Base-by-base conservation (phyloP, 352 stramenopile species). In the Phytophthora cryptogea region DNA sequence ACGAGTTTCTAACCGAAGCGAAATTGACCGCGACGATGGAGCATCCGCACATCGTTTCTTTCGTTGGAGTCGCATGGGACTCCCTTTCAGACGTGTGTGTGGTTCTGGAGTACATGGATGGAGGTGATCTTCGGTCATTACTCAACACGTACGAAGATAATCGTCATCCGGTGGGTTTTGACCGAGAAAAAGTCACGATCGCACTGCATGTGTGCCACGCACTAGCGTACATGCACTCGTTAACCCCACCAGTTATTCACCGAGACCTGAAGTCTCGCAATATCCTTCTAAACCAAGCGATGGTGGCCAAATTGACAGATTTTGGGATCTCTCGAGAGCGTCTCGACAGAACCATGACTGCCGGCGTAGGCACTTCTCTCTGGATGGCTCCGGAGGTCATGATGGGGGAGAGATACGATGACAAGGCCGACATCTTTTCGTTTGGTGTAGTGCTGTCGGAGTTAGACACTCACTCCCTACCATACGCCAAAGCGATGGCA, bases 31-130 rank as follows among this genome's bases (percentile, higher is more conserved):
- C 54, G 40, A 23, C 56, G 5, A 61, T 84, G 32, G 39, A 67
- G 8, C 75, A 84, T 39, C 63, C 75, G 1, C 74, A 67, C 41
- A 72, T 85, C 36, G 56, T 85, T 17, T 33, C 56, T 1, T 80
- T 80, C 44, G 23, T 80, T n/a, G 70, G 75, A 8, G 66, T 83
- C 23, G 72, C 72, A n/a, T 83, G 72, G 75, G 76, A 74, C 8
- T 74, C 68, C 36, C 43, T 80, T 30, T 70, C 54, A 17, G 63
- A 80, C 31, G 41, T 83, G 3, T 56, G 74, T 23, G 55, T 63
- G 11, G 53, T 82, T 3, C 46, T 75, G 17, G 75, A 85, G 59
- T 85, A 82, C 56, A 78, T 85, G 72, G 46, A 55, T 7, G 51
- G 64, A 23, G 75, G 75, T 3, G 72, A 85, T 26, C 45, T 85